Evolutionary conservation across 768 basidiomycete genomes (phyloP).

Genomic region (Daedaleopsis sinensis): DNA sequence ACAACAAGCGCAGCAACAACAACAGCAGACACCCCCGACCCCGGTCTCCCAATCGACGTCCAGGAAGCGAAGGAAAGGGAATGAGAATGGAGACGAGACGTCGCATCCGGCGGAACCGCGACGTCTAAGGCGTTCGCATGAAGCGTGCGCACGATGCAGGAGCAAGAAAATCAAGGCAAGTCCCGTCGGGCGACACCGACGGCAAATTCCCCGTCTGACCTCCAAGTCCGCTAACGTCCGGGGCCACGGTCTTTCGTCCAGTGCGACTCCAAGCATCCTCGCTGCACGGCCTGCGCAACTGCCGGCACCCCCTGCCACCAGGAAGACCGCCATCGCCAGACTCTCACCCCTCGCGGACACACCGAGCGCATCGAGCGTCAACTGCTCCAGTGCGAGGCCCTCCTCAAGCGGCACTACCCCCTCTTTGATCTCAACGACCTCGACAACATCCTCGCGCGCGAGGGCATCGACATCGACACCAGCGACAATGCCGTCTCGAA

Average conservation of each 20-base stretch:
- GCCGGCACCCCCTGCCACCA: constrained; percentile 83
- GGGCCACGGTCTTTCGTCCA: constrained; percentile 39
- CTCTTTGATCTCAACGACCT: constrained; percentile 68
- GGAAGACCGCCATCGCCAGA: constrained; percentile 87
- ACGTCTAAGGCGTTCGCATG: constrained; percentile 84
- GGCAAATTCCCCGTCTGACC: constrained; percentile 73
- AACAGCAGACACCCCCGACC: constrained; percentile 40
- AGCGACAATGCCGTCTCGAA: constrained; percentile 20
- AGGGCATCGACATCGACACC: constrained; percentile 59
- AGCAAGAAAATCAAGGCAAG: constrained; percentile 91
- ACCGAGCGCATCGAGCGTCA: constrained; percentile 82
- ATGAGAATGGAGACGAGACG: constrained; percentile 57
- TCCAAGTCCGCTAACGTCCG: constrained; percentile 33
- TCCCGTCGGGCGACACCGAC: constrained; percentile 68
- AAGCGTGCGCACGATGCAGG: constrained; percentile 91
- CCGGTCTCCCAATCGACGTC: constrained; percentile 26
- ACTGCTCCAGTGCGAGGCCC: constrained; percentile 75
- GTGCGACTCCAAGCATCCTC: constrained; percentile 91
- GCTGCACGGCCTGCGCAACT: constrained; percentile 83
- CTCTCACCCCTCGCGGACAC: constrained; percentile 82
- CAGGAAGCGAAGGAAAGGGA: constrained; percentile 60
- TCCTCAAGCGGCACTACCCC: constrained; percentile 74
- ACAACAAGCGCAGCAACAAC: constrained; percentile 26
- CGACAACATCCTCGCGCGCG: constrained; percentile 64
- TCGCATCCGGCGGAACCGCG: constrained; percentile 68